A percentile compares a stretch with the other conserved stretches of the same genome.
Conservation (phyloP, 228 moss, liverwort and hornwort species). For the Sphagnum fallax region DNA sequence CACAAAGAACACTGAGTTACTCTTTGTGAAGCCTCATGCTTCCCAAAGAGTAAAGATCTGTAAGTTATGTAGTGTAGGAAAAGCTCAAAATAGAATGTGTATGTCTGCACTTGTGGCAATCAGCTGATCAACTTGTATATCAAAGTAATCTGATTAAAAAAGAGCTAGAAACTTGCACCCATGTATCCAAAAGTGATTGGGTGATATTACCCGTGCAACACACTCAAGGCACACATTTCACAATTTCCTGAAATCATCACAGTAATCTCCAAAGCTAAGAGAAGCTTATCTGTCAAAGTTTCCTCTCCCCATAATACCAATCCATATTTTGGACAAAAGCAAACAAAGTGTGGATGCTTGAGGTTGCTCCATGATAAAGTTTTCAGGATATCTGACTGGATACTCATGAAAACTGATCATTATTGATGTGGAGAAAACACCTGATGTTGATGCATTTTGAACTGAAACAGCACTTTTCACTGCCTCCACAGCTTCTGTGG, state of each 20-base stretch:
- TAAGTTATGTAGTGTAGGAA: neutral
- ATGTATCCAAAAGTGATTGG: too few relatives aligned
- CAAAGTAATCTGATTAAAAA: too few relatives aligned
- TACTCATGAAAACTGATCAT: neutral
- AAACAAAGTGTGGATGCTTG: too few relatives aligned
- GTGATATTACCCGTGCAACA: too few relatives aligned
- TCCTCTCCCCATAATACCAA: too few relatives aligned
- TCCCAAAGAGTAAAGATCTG: neutral
- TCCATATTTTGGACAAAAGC: too few relatives aligned
- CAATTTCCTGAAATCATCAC: too few relatives aligned
- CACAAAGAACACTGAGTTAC: neutral
- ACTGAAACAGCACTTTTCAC: neutral
- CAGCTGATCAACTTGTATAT: too few relatives aligned
- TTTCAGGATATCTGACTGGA: neutral
- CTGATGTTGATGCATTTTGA: neutral
- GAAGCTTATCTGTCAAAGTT: too few relatives aligned
- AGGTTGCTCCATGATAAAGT: neutral
- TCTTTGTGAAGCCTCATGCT: neutral
- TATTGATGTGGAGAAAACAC: neutral
- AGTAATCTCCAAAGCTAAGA: too few relatives aligned
- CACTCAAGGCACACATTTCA: too few relatives aligned
- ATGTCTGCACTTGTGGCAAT: neutral
- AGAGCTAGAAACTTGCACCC: too few relatives aligned
- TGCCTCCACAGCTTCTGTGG: neutral
- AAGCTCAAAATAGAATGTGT: neutral